These are phyloP conservation scores for Bipolaris victoriae DNA, from an alignment of 2,329 filamentous ascomycete genomes.

Conservation along the genomic window DNA sequence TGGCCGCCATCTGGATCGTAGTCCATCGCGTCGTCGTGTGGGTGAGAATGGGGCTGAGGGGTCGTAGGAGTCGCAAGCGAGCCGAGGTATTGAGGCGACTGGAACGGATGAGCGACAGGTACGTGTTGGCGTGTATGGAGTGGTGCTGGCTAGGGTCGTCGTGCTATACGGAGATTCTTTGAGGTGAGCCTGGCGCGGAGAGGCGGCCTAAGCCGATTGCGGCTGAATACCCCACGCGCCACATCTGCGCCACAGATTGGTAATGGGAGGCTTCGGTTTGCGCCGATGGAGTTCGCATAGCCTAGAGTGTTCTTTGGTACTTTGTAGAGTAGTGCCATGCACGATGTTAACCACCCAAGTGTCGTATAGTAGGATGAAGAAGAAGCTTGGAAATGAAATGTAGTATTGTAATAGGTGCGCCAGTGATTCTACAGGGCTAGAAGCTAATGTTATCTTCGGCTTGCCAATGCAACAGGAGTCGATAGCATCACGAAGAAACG, in stretches of 20 bases:
- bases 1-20: conserved; percentile 57
- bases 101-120: conserved; percentile 19
- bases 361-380: neutral
- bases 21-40: conserved; percentile 51
- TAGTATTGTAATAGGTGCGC: neutral
- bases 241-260: conserved; percentile 20
- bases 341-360: neutral
- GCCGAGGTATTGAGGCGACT: conserved; percentile 27
- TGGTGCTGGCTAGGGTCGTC: conserved; percentile 20
- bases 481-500: neutral
- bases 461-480: neutral
- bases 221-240: conserved; percentile 5
- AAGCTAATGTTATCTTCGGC: neutral
- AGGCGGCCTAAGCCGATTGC: conserved; percentile 14
- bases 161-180: conserved; percentile 27
- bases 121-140: conserved; percentile 29
- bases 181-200: conserved; percentile 22
- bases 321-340: neutral
- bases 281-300: neutral
- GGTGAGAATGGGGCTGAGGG: conserved; percentile 19
- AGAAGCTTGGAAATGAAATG: neutral
- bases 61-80: conserved; percentile 9
- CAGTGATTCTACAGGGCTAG: neutral
- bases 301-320: neutral
- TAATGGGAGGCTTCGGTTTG: neutral